Evolutionary conservation across 2,329 filamentous ascomycete species (phyloP).

Genomic region (Penicillium olsonii): DNA sequence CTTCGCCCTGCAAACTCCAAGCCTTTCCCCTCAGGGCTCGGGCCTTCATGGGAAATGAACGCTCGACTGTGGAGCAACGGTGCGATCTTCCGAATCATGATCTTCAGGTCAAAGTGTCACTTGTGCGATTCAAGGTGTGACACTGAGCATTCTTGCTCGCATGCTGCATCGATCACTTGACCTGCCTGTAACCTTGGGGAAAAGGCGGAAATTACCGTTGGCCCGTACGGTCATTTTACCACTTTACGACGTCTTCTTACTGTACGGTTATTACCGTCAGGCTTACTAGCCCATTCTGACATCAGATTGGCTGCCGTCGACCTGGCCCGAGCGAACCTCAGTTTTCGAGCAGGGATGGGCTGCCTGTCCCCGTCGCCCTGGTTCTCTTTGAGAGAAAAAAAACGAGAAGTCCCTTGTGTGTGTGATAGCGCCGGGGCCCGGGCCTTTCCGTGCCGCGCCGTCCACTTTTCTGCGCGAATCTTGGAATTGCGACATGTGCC

Average conservation of each 20-base stretch:
- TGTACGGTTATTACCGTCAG: constrained; percentile 31
- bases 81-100: constrained; percentile 35
- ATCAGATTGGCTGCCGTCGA: constrained; percentile 20
- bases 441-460: constrained; percentile 40
- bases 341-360: constrained; percentile 15
- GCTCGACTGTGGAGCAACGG: constrained; percentile 32
- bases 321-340: constrained; percentile 21
- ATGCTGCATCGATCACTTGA: constrained; percentile 65
- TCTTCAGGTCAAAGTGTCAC: constrained; percentile 32
- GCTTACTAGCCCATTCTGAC: constrained; percentile 14
- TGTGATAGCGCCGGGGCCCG: constrained; percentile 30
- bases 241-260: constrained; percentile 6
- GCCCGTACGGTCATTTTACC: constrained; percentile 31
- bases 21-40: constrained; percentile 14
- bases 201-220: constrained; percentile 22
- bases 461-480: constrained; percentile 17
- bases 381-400: not conserved
- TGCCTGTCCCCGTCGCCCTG: constrained; percentile 12
- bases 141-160: constrained; percentile 48
- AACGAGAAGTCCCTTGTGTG: not conserved
- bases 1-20: constrained; percentile 7
- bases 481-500: constrained; percentile 7
- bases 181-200: constrained; percentile 36
- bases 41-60: constrained; percentile 20
- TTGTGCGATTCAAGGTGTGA: constrained; percentile 30